Conservation (phyloP, 495 filamentous ascomycete species). For the Penicillium silybi region DNA sequence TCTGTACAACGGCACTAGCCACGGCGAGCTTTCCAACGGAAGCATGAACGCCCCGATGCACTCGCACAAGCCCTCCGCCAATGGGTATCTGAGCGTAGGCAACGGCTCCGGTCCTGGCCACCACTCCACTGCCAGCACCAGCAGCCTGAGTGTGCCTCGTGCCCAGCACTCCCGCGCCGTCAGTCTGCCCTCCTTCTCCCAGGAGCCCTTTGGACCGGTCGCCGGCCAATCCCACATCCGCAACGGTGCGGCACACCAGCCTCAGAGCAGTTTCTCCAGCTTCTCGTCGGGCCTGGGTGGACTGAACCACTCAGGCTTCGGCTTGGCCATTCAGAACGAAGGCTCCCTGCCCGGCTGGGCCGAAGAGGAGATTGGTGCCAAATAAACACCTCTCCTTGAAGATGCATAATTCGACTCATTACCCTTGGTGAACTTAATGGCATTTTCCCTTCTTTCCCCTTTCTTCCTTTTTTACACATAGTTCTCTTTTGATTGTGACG, state of each 20-base stretch:
- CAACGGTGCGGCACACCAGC: constrained; percentile 47
- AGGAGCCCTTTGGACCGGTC: constrained; percentile 52
- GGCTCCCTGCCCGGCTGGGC: constrained; percentile 64
- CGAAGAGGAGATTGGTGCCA: constrained; percentile 57
- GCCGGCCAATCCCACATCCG: constrained; percentile 41
- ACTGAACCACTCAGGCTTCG: constrained; percentile 55
- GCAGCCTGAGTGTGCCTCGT: constrained; percentile 52
- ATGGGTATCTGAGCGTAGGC: constrained; percentile 57
- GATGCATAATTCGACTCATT: constrained; percentile 29
- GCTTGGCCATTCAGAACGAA: constrained; percentile 60
- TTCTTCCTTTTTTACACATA: constrained; percentile 15
- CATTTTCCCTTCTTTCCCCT: constrained; percentile 24
- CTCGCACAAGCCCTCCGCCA: constrained; percentile 55
- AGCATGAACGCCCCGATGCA: constrained; percentile 46
- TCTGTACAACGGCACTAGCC: constrained; percentile 46
- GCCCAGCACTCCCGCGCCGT: constrained; percentile 80
- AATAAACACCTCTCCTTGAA: constrained; percentile 33
- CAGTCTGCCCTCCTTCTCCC: constrained; percentile 71
- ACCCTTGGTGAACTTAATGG: constrained; percentile 20
- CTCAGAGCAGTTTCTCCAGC: constrained; percentile 54
- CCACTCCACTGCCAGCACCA: constrained; percentile 63
- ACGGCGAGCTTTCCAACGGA: constrained; percentile 54
- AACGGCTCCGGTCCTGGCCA: constrained; percentile 55
- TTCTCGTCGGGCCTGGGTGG: constrained; percentile 55
- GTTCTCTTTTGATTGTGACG: constrained; percentile 17